Conservation (phyloP, 2,329 filamentous ascomycete genomes). For the Pseudogymnoascus sp. region DNA sequence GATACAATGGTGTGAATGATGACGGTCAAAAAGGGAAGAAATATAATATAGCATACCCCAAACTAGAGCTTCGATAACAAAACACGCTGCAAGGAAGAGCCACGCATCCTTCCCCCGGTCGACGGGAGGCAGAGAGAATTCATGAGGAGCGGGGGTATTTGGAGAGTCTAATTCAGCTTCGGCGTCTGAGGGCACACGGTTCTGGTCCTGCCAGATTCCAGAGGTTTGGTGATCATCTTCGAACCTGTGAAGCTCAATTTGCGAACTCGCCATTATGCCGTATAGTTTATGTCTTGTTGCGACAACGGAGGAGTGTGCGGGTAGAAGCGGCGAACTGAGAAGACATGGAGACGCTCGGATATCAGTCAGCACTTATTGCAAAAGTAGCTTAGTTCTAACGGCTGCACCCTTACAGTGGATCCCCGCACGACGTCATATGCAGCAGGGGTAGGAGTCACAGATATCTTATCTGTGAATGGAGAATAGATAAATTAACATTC, state of each 20-base stretch:
- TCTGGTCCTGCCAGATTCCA: slow-evolving; percentile 4
- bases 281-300: not conserved
- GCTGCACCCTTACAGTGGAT: not conserved
- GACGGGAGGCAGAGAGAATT: slow-evolving; percentile 29
- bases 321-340: slow-evolving; percentile 5
- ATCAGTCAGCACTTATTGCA: not conserved
- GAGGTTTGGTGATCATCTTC: slow-evolving; percentile 2
- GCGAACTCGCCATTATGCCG: not conserved
- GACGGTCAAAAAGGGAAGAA: not conserved
- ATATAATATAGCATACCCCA: slow-evolving; percentile 37
- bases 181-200: not conserved
- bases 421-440: slow-evolving; percentile 2
- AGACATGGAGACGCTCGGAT: not conserved
- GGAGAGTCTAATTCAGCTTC: slow-evolving; percentile 1
- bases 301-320: slow-evolving; percentile 2
- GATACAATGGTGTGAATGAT: not conserved
- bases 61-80: slow-evolving; percentile 44
- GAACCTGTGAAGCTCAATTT: slow-evolving; percentile 3
- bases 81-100: slow-evolving; percentile 42
- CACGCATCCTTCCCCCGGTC: slow-evolving; percentile 33
- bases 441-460: not conserved
- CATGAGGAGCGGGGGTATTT: not conserved
- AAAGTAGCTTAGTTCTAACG: not conserved
- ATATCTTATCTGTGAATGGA: too few species aligned
- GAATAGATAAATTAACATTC: not conserved